Base-by-base conservation (phyloP, 108 stramenopile species). In the Schizochytrium sp. region DNA sequence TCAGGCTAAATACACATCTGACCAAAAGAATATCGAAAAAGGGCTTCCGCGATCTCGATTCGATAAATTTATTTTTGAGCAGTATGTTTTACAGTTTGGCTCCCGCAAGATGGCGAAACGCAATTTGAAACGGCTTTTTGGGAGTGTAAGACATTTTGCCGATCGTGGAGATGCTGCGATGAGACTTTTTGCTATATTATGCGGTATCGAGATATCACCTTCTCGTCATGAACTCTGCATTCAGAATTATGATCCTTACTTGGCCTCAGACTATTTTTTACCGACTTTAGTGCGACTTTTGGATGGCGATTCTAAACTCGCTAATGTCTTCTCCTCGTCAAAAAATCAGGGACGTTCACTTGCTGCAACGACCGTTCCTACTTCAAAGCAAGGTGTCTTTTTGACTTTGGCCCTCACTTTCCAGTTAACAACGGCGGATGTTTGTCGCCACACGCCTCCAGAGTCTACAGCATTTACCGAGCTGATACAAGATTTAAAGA, bases 21-120 rank as follows among this genome's bases (percentile, higher is more conserved):
- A 83, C 47, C 76, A 38, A 1, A 83, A 83, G 47, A 83, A 50
- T 28, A 47, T 47, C 49, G 55, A 40, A 5, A 83, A 83, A 28
- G 76, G 76, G 15, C 53, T 83, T 0, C 50, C 10, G 3, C 47
- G 28, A 5, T 7, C 76, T 0, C 76, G 76, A 17, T 83, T 83
- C 47, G 76, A 83, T 2, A 83, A 83, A 42, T 83, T 83, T 53
- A 40, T 83, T 10, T 50, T 83, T 50, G 76, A 83, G 3, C 76
- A 83, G 53, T 40, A 55, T 40, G 47, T 83, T 10, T 55, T 83
- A 53, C 76, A 55, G 40, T 83, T 55, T 55, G 76, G 76, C 47
- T 83, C 76, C 28, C 47, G 53, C 47, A 83, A 83, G 76, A 83
- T 83, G 76, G 76, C 76, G 10, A 83, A 83, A 53, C 76, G 76